Conservation (phyloP, 805 yeast genomes). For the Starmerella lactis-condensi region DNA sequence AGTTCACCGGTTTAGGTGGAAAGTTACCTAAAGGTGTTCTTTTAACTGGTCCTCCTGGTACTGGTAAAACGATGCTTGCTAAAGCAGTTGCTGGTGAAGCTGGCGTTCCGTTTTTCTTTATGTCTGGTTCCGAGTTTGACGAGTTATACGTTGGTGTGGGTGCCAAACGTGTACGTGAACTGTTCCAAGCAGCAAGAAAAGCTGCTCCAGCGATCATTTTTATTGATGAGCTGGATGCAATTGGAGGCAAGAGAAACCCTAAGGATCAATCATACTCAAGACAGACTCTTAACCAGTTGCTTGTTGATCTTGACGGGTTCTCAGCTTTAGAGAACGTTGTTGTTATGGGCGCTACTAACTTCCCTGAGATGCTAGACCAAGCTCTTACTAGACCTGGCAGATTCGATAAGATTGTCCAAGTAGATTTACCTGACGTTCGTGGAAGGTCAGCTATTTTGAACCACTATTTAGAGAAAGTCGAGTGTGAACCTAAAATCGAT, state of each 20-base stretch:
- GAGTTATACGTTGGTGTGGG: slow-evolving; percentile 98
- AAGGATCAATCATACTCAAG: slow-evolving; percentile 96
- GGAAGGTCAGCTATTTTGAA: slow-evolving; percentile 85
- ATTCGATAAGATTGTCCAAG: slow-evolving; percentile 87
- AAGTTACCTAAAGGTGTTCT: slow-evolving; percentile 93
- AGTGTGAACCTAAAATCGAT: slow-evolving; percentile 68
- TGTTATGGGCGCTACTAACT: slow-evolving; percentile 94
- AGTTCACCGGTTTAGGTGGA: slow-evolving; percentile 93
- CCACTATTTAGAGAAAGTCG: slow-evolving; percentile 83
- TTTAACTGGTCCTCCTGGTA: slow-evolving; percentile 96
- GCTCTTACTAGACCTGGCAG: slow-evolving; percentile 97
- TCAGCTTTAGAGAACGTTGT: slow-evolving; percentile 84
- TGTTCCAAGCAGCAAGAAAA: slow-evolving; percentile 80
- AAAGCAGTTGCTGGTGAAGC: slow-evolving; percentile 99
- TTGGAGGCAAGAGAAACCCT: slow-evolving; percentile 95
- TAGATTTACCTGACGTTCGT: slow-evolving; percentile 92
- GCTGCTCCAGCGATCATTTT: slow-evolving; percentile 93
- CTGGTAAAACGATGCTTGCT: slow-evolving; percentile 91
- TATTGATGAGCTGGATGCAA: slow-evolving; percentile 95
- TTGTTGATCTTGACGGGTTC: slow-evolving; percentile 85
- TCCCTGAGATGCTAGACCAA: slow-evolving; percentile 90
- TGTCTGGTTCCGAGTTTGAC: slow-evolving; percentile 97
- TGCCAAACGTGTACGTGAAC: slow-evolving; percentile 90
- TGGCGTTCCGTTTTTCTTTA: slow-evolving; percentile 93
- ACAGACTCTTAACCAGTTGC: slow-evolving; percentile 86